Evolutionary conservation across 225 moss, liverwort and hornwort genomes (phyloP), one percentile per base, ranked within the genome.

Genomic region (Climacium dendroides): DNA sequence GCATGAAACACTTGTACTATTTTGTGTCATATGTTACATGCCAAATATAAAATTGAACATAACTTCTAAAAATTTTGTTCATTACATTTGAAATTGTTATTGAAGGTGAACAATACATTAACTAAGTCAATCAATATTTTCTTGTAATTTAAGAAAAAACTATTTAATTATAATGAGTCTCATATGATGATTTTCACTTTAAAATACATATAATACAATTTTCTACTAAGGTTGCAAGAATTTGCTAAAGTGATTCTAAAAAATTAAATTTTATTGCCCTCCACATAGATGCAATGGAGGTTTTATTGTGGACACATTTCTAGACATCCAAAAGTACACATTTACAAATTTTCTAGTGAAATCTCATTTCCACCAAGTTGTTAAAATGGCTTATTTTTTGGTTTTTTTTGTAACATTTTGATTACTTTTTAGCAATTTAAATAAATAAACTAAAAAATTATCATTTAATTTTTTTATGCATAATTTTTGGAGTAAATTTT

Each of bases 371-470:
- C 66, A 23, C 37, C 2, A 37, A 67, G 7, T 67, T 69, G 24
- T 69, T 23, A 69, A 37, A 66, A 35, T 66, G 4, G 2, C 3
- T 22, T 23, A 23, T 4, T 23, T 13, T 23, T 2, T 0, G 10
- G 19, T 1, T 19, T 19, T 22, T 13, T 1, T 35, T 17, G 4
- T 1, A 13, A 13, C 4, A 0, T 25, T 15, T 69, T 39, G 1
- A 13, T 69, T 69, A 69, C 22, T 8, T 25, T 69, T 5, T 4
- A 39, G 5, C 0, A 39, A 41, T 39, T 69, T 14, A 39, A 67
- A 34, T 5, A 64, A 65, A 7, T 2, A 37, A 22, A 6, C 3
- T 20, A 67, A 6, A 1, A 14, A 23, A 39, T 13, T 69, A 2
- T 13, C 24, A 39, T 39, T 37, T 67, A 4, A 0, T 37, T 39